phyloP scores from a whole-genome alignment of 2,329 filamentous ascomycete genomes.

The Ceratocystis diversiconidia region DNA sequence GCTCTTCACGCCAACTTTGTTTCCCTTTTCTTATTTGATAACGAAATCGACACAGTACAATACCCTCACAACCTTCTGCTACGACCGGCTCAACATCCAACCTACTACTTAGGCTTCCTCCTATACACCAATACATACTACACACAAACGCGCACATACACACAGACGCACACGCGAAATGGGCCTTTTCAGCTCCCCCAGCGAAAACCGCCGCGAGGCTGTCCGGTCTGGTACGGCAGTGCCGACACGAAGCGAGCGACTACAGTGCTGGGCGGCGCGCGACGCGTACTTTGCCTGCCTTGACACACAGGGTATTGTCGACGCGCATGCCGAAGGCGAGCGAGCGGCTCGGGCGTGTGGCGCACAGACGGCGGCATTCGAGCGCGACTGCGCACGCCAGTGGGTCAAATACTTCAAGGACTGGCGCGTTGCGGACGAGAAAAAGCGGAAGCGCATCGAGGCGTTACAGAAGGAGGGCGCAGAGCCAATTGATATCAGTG shows the following conservation, averaged over 20 bases:
- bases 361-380: conserved; percentile 44
- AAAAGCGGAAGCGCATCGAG: conserved; percentile 67
- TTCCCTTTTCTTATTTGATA: background rate
- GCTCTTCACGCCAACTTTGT: background rate
- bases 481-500: conserved; percentile 20
- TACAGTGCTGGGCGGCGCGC: conserved; percentile 76
- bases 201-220: conserved; percentile 35
- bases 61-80: background rate
- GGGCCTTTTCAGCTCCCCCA: conserved; percentile 35
- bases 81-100: background rate
- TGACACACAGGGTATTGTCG: conserved; percentile 66
- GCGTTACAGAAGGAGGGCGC: conserved; percentile 62
- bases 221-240: conserved; percentile 50
- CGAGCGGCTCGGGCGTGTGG: conserved; percentile 30
- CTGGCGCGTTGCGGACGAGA: conserved; percentile 79
- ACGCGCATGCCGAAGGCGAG: conserved; percentile 34
- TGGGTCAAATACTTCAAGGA: conserved; percentile 99
- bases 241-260: conserved; percentile 70
- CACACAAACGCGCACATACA: conserved; percentile 11
- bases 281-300: conserved; percentile 83
- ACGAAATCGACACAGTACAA: too few relatives aligned
- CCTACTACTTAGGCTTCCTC: background rate
- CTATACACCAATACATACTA: background rate
- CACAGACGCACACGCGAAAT: conserved; percentile 25
- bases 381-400: conserved; percentile 71